A percentile compares a stretch with the other conserved stretches of the same genome.
phyloP scores from a whole-genome alignment of 805 yeast genomes.

The Teunomyces stri region DNA sequence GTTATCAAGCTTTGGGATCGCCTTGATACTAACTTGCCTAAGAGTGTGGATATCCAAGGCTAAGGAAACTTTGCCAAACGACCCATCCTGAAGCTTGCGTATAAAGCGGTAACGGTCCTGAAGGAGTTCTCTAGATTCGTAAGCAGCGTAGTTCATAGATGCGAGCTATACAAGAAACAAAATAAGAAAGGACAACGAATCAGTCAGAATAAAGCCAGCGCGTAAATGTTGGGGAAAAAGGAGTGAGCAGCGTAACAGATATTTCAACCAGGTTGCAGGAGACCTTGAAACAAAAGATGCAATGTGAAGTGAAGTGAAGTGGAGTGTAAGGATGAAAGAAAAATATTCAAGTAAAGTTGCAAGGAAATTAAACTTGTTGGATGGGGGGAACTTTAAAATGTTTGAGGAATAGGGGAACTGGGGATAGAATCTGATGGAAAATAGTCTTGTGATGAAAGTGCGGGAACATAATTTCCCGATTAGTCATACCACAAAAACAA shows the following conservation, averaged over 20 bases:
- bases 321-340: neutral
- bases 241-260: neutral
- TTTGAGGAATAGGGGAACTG: slow-evolving; percentile 3
- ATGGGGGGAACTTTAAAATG: neutral
- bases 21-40: slow-evolving; percentile 51
- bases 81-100: slow-evolving; percentile 51
- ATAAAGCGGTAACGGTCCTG: slow-evolving; percentile 42
- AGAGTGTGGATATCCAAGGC: slow-evolving; percentile 39
- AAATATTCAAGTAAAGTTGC: neutral
- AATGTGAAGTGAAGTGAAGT: neutral
- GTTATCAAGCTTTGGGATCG: slow-evolving; percentile 48
- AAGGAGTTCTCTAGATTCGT: slow-evolving; percentile 15
- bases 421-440: neutral
- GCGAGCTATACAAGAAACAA: slow-evolving; percentile 28
- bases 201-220: slow-evolving; percentile 2
- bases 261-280: neutral
- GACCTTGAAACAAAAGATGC: neutral
- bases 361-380: neutral
- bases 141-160: slow-evolving; percentile 2
- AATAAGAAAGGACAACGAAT: slow-evolving; percentile 3
- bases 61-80: slow-evolving; percentile 60
- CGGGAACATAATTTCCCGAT: neutral
- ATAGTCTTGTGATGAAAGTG: neutral
- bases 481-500: neutral
- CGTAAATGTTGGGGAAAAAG: neutral